Percentiles rank a stretch among this genome's conserved stretches.
Evolutionary conservation across 495 filamentous ascomycete genomes (phyloP).

Genomic region (Cladorrhinum samala): DNA sequence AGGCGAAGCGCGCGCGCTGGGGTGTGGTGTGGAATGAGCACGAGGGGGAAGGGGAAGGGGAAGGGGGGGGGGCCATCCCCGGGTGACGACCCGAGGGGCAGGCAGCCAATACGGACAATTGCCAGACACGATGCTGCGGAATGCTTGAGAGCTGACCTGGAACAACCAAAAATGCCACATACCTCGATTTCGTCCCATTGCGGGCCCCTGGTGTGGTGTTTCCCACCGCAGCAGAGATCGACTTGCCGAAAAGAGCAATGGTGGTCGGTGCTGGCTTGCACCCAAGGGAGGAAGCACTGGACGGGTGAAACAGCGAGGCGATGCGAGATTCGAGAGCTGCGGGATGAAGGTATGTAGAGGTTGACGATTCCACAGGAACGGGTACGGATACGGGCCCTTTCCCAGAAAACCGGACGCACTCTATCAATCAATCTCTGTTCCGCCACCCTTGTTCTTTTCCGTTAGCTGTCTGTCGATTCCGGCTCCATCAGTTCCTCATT

Average conservation of each 20-base stretch:
- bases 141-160: not conserved
- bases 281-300: too few species aligned
- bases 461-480: not conserved
- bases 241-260: conserved; percentile 2
- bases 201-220: conserved; percentile 4
- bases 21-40: not conserved
- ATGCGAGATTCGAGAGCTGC: not conserved
- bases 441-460: not conserved
- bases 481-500: too few species aligned
- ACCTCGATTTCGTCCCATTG: conserved; percentile 45
- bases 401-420: not conserved
- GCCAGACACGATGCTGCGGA: not conserved
- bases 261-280: not conserved
- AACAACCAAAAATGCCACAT: conserved; percentile 21
- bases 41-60: not conserved
- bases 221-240: not conserved
- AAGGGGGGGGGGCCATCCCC: too few species aligned
- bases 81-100: not conserved
- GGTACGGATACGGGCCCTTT: not conserved
- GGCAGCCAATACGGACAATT: not conserved
- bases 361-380: not conserved
- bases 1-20: not conserved
- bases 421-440: not conserved
- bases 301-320: too few species aligned
- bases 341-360: too few species aligned